Conservation (phyloP, 1,284 basidiomycete genomes). For the Leccinum pachyderme region DNA sequence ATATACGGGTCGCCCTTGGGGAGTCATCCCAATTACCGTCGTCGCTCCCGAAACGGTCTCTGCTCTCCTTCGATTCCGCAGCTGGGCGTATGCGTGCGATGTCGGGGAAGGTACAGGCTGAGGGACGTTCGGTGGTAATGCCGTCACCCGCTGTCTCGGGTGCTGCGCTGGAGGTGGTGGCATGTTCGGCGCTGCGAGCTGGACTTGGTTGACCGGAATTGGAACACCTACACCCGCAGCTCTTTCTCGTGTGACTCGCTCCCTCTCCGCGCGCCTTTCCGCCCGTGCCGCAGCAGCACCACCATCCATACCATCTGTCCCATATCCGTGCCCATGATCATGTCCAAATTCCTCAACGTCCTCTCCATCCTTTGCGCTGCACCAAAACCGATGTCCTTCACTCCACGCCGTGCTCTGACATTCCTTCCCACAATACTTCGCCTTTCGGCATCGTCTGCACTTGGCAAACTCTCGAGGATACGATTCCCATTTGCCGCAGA, state of each 20-base stretch:
- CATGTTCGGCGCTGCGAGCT: slow-evolving; percentile 13
- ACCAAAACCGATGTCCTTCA: slow-evolving; percentile 94
- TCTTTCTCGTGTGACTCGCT: slow-evolving; percentile 33
- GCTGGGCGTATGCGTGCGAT: slow-evolving; percentile 18
- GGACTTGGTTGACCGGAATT: slow-evolving; percentile 17
- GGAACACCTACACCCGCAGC: slow-evolving; percentile 19
- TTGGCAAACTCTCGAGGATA: slow-evolving; percentile 97
- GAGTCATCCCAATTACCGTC: slow-evolving; percentile 29
- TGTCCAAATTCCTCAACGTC: slow-evolving; percentile 44
- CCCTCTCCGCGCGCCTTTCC: slow-evolving; percentile 34
- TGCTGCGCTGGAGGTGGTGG: slow-evolving; percentile 21
- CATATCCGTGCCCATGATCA: slow-evolving; percentile 17
- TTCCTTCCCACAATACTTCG: slow-evolving; percentile 98
- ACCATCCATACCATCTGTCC: slow-evolving; percentile 12
- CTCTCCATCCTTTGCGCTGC: slow-evolving; percentile 72
- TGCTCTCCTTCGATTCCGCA: slow-evolving; percentile 35
- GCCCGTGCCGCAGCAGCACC: slow-evolving; percentile 14
- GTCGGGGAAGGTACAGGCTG: slow-evolving; percentile 27
- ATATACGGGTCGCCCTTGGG: slow-evolving; percentile 30
- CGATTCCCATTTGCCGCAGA: slow-evolving; percentile 93
- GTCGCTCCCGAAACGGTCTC: slow-evolving; percentile 40
- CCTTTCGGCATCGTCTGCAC: slow-evolving; percentile 93
- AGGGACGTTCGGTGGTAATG: slow-evolving; percentile 28
- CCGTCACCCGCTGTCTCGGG: slow-evolving; percentile 29
- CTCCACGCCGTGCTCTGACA: slow-evolving; percentile 98